These are phyloP conservation scores for Penicillium desertorum DNA, from an alignment of 495 filamentous ascomycete species.

Conservation along the genomic window DNA sequence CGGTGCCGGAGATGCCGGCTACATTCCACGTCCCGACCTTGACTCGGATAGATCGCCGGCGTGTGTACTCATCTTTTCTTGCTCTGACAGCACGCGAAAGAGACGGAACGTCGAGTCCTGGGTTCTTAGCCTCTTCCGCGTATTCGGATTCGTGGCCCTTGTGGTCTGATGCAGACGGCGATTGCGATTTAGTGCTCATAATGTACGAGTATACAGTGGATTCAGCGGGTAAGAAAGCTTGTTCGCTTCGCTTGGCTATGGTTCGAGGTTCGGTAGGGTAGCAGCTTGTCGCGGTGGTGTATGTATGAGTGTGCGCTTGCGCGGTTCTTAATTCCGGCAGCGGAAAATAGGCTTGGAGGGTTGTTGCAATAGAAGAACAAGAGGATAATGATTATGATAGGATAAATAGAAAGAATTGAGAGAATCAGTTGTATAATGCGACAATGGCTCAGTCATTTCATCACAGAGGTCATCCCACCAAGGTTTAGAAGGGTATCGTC, in stretches of 20 bases:
- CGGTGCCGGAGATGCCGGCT: constrained; percentile 74
- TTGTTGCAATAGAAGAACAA: not conserved
- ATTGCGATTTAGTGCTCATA: constrained; percentile 21
- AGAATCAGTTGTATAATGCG: constrained; percentile 7
- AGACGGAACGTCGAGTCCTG: constrained; percentile 37
- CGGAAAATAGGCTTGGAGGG: not conserved
- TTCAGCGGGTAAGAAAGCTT: not conserved
- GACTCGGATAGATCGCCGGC: constrained; percentile 65
- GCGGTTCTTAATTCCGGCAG: constrained; percentile 20
- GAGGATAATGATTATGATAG: not conserved
- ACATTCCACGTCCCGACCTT: constrained; percentile 97
- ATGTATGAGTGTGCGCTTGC: constrained; percentile 5
- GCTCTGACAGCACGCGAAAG: constrained; percentile 64
- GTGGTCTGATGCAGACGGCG: constrained; percentile 16
- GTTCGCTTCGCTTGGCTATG: constrained; percentile 7
- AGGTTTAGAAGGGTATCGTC: constrained; percentile 12
- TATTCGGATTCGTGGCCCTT: constrained; percentile 24
- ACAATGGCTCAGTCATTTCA: constrained; percentile 15
- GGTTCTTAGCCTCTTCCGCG: constrained; percentile 24
- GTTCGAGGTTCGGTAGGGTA: not conserved
- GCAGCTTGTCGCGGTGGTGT: constrained; percentile 7
- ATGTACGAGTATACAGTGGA: not conserved
- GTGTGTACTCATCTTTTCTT: constrained; percentile 74
- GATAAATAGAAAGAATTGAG: not conserved
- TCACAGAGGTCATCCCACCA: constrained; percentile 16